phyloP scores from a whole-genome alignment of 2,329 filamentous ascomycete genomes.

The Coleophoma crateriformis region DNA sequence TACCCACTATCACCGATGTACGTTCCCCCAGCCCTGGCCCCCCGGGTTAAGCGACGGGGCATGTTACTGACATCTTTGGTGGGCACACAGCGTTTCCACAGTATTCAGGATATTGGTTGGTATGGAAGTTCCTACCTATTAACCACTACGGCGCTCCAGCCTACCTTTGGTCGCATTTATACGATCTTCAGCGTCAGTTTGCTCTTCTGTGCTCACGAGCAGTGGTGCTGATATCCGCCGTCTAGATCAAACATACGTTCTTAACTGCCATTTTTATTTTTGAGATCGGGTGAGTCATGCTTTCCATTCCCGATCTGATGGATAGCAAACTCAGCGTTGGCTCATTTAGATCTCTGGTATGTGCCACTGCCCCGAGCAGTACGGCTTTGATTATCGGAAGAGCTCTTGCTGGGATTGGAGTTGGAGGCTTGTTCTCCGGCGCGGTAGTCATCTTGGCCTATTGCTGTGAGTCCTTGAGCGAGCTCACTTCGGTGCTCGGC shows the following conservation, averaged over 20 bases:
- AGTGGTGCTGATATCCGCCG: too few relatives aligned
- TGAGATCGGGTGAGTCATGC: constrained; percentile 17
- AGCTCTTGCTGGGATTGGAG: constrained; percentile 26
- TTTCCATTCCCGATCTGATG: not conserved
- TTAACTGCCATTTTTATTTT: constrained; percentile 24
- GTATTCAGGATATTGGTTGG: constrained; percentile 18
- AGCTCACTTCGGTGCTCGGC: not conserved
- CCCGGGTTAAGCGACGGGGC: too few relatives aligned
- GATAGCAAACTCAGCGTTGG: not conserved
- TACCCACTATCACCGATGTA: constrained; percentile 29
- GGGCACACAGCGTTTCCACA: constrained; percentile 3
- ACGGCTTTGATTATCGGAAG: constrained; percentile 27
- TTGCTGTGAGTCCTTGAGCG: constrained; percentile 3
- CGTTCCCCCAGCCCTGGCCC: too few relatives aligned
- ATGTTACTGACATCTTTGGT: too few relatives aligned
- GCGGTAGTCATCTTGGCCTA: constrained; percentile 24
- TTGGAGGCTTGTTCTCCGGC: constrained; percentile 26
- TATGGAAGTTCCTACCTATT: constrained; percentile 30
- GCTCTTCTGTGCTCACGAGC: too few relatives aligned
- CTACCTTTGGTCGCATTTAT: constrained; percentile 24
- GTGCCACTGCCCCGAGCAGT: constrained; percentile 25
- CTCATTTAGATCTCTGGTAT: constrained; percentile 22
- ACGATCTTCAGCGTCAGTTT: constrained; percentile 21
- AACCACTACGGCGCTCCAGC: constrained; percentile 25
- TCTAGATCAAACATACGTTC: constrained; percentile 20